Evolutionary conservation across 2,329 filamentous ascomycete species (phyloP).

Genomic region (Scedosporium minutisporum): DNA sequence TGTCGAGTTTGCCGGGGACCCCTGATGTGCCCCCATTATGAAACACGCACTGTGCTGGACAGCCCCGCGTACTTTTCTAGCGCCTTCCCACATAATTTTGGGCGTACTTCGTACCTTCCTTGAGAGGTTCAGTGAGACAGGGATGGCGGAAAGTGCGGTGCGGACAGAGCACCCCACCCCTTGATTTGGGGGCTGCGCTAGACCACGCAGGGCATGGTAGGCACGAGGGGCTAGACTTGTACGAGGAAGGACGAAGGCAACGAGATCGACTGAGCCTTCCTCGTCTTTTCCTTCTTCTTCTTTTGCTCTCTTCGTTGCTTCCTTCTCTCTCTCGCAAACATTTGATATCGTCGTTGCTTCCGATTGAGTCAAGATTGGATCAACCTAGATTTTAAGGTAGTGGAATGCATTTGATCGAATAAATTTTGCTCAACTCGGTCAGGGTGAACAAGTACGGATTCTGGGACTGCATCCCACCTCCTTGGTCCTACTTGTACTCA

Average conservation of each 20-base stretch:
- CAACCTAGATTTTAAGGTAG: too few species aligned
- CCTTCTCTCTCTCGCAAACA: too few species aligned
- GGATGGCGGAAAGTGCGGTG: background rate
- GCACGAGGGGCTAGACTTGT: too few species aligned
- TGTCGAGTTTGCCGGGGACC: slow-evolving; percentile 1
- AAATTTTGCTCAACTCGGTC: background rate
- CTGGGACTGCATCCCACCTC: background rate
- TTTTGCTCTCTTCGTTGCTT: too few species aligned
- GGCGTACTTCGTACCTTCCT: background rate
- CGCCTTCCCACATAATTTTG: background rate
- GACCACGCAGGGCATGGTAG: too few species aligned
- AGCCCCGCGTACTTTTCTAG: slow-evolving; percentile 2
- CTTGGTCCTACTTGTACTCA: background rate
- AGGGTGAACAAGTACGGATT: background rate
- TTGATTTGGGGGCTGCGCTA: too few species aligned
- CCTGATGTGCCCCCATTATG: background rate
- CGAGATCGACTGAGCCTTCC: too few species aligned
- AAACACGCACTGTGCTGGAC: slow-evolving; percentile 5
- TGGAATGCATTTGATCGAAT: too few species aligned
- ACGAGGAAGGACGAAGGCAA: too few species aligned
- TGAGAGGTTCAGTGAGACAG: background rate
- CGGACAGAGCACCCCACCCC: background rate
- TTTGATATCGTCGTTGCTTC: too few species aligned
- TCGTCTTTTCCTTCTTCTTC: too few species aligned
- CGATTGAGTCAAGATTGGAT: too few species aligned